These are phyloP conservation scores for Irpex sp. DNA, from an alignment of 1,284 basidiomycete species.

Conservation along the genomic window DNA sequence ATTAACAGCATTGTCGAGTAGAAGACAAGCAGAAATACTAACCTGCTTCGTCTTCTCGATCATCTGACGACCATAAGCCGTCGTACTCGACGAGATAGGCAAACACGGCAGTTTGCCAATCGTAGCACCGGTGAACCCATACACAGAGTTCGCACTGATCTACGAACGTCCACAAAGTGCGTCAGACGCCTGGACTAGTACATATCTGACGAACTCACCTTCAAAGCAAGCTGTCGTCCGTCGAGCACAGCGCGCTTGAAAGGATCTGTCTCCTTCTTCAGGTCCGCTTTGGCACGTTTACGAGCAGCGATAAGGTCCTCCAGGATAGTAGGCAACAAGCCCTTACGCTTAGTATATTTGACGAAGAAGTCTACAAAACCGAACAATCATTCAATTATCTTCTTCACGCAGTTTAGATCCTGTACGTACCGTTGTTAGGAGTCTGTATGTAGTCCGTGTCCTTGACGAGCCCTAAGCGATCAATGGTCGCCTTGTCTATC, in stretches of 20 bases:
- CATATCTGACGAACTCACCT: constrained; percentile 52
- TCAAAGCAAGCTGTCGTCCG: constrained; percentile 89
- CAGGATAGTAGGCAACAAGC: constrained; percentile 83
- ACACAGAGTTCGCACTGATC: constrained; percentile 97
- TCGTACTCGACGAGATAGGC: constrained; percentile 88
- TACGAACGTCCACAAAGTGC: constrained; percentile 26
- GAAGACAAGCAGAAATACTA: constrained; percentile 10
- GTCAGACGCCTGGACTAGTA: too few relatives aligned
- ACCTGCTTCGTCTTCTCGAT: constrained; percentile 92
- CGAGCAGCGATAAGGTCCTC: constrained; percentile 89
- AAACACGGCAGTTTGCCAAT: constrained; percentile 93
- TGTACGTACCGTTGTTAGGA: constrained; percentile 81
- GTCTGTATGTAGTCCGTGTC: constrained; percentile 88
- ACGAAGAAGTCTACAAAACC: constrained; percentile 94
- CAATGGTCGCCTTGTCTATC: constrained; percentile 72
- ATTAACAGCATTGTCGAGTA: background rate
- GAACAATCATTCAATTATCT: too few relatives aligned
- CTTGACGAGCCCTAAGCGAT: constrained; percentile 70
- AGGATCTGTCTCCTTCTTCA: constrained; percentile 93
- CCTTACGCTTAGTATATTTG: constrained; percentile 70
- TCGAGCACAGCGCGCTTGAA: constrained; percentile 94
- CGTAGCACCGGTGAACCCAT: constrained; percentile 95
- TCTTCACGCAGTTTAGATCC: too few relatives aligned
- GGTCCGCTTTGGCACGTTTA: constrained; percentile 88
- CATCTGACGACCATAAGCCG: constrained; percentile 95